Evolutionary conservation across 2,329 filamentous ascomycete genomes (phyloP), one percentile per base, ranked within the genome.

Genomic region (Didymella pinodella): DNA sequence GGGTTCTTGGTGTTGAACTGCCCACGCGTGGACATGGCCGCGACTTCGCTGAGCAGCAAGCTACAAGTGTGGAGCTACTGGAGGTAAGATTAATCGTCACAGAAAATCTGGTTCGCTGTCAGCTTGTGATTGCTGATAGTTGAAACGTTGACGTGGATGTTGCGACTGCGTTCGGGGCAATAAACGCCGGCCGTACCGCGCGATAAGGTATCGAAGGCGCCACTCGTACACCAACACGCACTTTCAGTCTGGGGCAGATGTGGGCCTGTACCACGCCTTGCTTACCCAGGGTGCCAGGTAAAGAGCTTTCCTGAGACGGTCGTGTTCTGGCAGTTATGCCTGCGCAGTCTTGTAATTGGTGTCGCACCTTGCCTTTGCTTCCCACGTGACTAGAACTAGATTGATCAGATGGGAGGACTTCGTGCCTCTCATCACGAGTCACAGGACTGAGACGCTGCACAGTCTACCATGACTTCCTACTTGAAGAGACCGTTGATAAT

Each of bases 1-100:
- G 91, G 91, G 63, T 89, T 93, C 75, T 92, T 93, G 68, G 88
- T 86, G 76, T 90, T 92, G 81, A 90, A 80, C 57, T 78, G 76
- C 46, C 77, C 76, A 58, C 72, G 73, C 14, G 77, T 78, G 44
- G 78, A 68, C 78, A 80, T 80, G 59, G 14, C 60, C n/a, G 59
- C 45, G 32, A 50, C n/a, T 5, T 32, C 14, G 11, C 4, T 7
- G 3, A 18, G 38, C 26, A 18, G 34, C 14, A n/a, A 32, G 3
- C 28, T n/a, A 18, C 16, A 3, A 1, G 16, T 31, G n/a, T 38
- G 5, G 25, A n/a, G 10, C n/a, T 18, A 2, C 14, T 14, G n/a
- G 10, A 28, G 22, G 12, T 22, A 26, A n/a, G 5, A n/a, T 3
- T 11, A 29, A 34, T 38, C 47, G 50, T 28, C 16, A 48, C 28